Conservation (phyloP, 768 basidiomycete species). For the Leccinum subgranulosum region DNA sequence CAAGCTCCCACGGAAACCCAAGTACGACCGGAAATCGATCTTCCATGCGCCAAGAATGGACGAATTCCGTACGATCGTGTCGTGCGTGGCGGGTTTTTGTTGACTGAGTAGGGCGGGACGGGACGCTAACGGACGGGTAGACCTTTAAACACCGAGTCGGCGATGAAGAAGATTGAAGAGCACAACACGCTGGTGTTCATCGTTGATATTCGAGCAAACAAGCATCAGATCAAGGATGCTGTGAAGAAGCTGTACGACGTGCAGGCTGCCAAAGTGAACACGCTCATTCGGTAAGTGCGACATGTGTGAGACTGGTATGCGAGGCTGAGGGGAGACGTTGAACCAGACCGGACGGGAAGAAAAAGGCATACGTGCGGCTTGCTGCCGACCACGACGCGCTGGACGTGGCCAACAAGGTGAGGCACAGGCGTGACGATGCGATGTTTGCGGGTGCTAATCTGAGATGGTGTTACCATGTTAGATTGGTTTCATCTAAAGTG, state of each 20-base stretch:
- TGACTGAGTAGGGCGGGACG: not conserved
- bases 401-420: constrained; percentile 96
- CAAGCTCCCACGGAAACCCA: constrained; percentile 74
- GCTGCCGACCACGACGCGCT: constrained; percentile 95
- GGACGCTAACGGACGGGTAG: constrained; percentile 33
- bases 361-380: constrained; percentile 98
- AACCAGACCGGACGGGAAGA: constrained; percentile 90
- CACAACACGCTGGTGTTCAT: constrained; percentile 99
- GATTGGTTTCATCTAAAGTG: constrained; percentile 85
- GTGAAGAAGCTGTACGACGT: constrained; percentile 99
- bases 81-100: constrained; percentile 47
- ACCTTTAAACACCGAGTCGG: constrained; percentile 91
- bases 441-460: not conserved
- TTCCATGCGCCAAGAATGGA: constrained; percentile 94
- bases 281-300: constrained; percentile 81
- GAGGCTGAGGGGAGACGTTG: not conserved
- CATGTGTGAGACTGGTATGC: not conserved
- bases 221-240: constrained; percentile 98
- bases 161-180: constrained; percentile 99
- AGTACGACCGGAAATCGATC: constrained; percentile 94
- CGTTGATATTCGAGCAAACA: constrained; percentile 93
- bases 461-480: constrained; percentile 24
- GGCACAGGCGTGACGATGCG: constrained; percentile 7
- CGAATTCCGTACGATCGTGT: constrained; percentile 91
- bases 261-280: constrained; percentile 94